Base-by-base conservation (phyloP, 805 yeast species). In the Hanseniaspora valbyensis region DNA sequence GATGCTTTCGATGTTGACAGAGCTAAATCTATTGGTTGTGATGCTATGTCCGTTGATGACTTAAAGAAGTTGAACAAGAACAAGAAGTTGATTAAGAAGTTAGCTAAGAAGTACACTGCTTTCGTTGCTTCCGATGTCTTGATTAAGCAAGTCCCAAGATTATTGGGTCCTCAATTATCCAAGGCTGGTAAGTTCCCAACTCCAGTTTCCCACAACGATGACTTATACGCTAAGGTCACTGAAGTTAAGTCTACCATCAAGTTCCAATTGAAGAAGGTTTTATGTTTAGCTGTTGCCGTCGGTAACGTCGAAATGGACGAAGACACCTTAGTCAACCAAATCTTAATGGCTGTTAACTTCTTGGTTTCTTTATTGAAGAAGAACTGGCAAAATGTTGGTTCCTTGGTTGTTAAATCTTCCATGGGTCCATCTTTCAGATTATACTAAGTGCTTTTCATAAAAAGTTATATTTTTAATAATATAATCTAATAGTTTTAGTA, bases 131-230 rank as follows among this genome's bases (percentile, higher is more conserved):
- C 99, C 62, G 98, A 92, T 75, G 95, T 85, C 62, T 85, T 92
- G 74, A 92, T 92, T 74, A 92, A 92, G 82, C 98, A 92, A 80
- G 95, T 92, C 72, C 99, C 99, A 77, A 92, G 99, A 83, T 81
- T 92, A 72, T 81, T 92, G 71, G 99, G 99, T 79, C 99, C 99
- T 74, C 96, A 90, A 75, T 87, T 92, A 71, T 92, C 98, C 65
- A 92, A 92, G 85, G 97, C 96, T 71, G 98, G 98, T 84, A 92
- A 92, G 90, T 92, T 92, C 96, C 99, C 99, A 75, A 90, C 97
- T 73, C 99, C 99, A 77, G 98, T 92, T 66, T 92, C 99, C 61
- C 98, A 92, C 85, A 80, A 85, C 74, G 99, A 92, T 72, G 98
- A 92, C 74, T 81, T 92, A 71, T 85, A 86, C 82, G 69, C 80